A percentile compares a stretch with the other conserved stretches of the same genome.
phyloP scores from a whole-genome alignment of 495 filamentous ascomycete species.

The Annulohypoxylon maeteangense region DNA sequence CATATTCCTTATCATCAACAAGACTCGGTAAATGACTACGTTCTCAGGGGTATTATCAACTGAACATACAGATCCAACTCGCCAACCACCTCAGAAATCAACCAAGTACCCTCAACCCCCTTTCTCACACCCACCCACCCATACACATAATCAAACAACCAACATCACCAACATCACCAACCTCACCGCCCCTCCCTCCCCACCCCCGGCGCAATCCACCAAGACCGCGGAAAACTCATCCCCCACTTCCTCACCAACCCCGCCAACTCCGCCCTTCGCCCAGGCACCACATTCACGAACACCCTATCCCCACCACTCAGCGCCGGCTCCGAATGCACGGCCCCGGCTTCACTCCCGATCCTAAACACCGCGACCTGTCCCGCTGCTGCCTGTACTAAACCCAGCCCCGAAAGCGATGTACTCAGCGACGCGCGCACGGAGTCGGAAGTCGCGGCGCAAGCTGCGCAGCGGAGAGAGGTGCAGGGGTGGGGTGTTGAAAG shows the following conservation, averaged over 20 bases:
- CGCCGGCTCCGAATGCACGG: slow-evolving; percentile 50
- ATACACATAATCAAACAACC: no score
- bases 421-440: slow-evolving; percentile 37
- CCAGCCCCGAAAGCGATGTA: slow-evolving; percentile 22
- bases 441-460: slow-evolving; percentile 45
- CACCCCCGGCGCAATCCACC: slow-evolving; percentile 44
- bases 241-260: slow-evolving; percentile 47
- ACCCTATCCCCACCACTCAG: slow-evolving; percentile 45
- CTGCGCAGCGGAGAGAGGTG: slow-evolving; percentile 44
- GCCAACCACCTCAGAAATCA: no score
- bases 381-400: slow-evolving; percentile 31
- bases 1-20: no score
- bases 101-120: no score
- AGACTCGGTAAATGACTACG: no score
- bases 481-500: slow-evolving; percentile 41
- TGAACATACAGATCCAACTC: no score
- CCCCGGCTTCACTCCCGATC: slow-evolving; percentile 46
- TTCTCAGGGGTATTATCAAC: no score
- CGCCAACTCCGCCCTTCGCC: slow-evolving; percentile 43
- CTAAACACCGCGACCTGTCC: slow-evolving; percentile 40
- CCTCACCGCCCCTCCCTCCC: slow-evolving; percentile 15
- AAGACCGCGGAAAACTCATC: slow-evolving; percentile 49
- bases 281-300: slow-evolving; percentile 51
- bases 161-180: no score
- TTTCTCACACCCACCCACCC: no score